phyloP scores from a whole-genome alignment of 768 basidiomycete species.

The Tulasnella sp. region DNA sequence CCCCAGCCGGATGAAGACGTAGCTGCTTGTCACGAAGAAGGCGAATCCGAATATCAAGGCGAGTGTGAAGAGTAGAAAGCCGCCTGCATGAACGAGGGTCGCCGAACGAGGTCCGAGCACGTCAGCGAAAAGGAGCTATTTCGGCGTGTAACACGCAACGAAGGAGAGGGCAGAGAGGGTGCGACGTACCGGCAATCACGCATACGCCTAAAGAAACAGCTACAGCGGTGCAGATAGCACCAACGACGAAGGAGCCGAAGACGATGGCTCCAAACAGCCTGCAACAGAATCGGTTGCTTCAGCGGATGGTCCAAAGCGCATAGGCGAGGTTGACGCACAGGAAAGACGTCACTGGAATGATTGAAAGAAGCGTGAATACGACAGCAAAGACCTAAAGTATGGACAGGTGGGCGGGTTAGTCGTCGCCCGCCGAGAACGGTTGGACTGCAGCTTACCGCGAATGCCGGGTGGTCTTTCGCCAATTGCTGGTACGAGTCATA shows the following conservation, averaged over 20 bases:
- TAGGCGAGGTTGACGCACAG: neutral
- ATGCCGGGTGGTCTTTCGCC: slow-evolving; percentile 9
- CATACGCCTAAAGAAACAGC: neutral
- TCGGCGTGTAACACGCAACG: neutral
- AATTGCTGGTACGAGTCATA: slow-evolving; percentile 19
- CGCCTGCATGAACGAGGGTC: neutral
- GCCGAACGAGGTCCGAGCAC: neutral
- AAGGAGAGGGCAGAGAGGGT: neutral
- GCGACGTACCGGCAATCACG: slow-evolving; percentile 13
- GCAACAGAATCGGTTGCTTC: neutral
- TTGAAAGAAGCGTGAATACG: slow-evolving; percentile 5
- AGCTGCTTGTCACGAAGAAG: slow-evolving; percentile 13
- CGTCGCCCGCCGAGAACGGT: neutral
- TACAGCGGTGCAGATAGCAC: slow-evolving; percentile 9
- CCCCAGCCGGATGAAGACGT: neutral
- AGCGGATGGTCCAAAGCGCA: neutral
- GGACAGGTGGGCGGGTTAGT: neutral
- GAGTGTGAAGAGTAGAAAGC: slow-evolving; percentile 17
- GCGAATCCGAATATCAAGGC: neutral
- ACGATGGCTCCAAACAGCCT: slow-evolving; percentile 5
- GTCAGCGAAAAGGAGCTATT: neutral
- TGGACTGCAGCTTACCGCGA: neutral
- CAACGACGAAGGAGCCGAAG: slow-evolving; percentile 10
- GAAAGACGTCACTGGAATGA: slow-evolving; percentile 14
- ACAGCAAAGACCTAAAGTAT: slow-evolving; percentile 5